Evolutionary conservation across 2,329 filamentous ascomycete species (phyloP).

Genomic region (Neopestalotiopsis sp.): DNA sequence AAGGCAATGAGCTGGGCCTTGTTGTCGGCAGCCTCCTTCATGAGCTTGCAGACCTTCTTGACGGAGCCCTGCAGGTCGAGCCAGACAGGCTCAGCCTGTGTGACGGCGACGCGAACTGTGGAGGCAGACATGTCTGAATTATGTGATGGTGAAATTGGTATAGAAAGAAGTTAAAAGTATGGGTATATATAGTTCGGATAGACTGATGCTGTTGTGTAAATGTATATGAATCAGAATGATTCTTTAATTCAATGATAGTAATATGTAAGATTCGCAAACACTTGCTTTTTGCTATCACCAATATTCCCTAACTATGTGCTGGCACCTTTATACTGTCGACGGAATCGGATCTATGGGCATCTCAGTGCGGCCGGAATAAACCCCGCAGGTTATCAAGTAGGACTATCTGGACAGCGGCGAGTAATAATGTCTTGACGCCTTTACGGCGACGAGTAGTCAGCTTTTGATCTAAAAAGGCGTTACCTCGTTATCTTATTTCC

Average conservation of each 20-base stretch:
- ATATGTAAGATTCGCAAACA: neutral
- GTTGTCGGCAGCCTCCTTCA: slow-evolving; percentile 51
- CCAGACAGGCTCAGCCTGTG: slow-evolving; percentile 60
- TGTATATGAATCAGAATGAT: neutral
- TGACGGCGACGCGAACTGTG: slow-evolving; percentile 45
- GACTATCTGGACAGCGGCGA: neutral
- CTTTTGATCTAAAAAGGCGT: neutral
- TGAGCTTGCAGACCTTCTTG: slow-evolving; percentile 52
- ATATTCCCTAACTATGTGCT: neutral
- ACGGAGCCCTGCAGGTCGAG: slow-evolving; percentile 53
- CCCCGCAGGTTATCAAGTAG: neutral
- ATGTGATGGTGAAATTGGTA: neutral
- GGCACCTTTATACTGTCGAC: neutral
- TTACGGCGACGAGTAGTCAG: neutral
- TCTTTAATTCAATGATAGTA: neutral
- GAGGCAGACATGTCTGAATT: slow-evolving; percentile 13
- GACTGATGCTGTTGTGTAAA: neutral
- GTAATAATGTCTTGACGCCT: neutral
- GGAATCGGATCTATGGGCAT: neutral
- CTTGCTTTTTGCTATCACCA: neutral
- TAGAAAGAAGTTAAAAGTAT: neutral
- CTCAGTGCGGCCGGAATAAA: neutral
- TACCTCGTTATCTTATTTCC: neutral
- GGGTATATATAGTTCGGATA: neutral
- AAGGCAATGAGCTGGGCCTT: slow-evolving; percentile 55